These are phyloP conservation scores for Quercus wislizeni DNA, from an alignment of 306 rosid genomes.

Conservation along the genomic window DNA sequence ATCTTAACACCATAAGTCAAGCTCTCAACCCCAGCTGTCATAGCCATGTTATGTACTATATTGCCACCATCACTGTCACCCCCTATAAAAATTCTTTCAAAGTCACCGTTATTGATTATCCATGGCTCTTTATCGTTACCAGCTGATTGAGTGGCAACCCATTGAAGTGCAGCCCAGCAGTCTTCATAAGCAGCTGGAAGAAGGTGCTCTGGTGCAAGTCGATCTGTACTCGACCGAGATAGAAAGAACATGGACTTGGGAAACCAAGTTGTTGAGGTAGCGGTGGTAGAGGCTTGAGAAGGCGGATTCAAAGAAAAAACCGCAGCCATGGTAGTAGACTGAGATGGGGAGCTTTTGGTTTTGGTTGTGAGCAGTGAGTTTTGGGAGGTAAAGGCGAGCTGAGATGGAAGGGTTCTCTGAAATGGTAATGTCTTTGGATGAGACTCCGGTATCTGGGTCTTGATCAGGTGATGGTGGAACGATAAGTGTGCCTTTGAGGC, in stretches of 20 bases:
- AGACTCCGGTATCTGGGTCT: slow-evolving; percentile 33
- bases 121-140: neutral
- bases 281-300: slow-evolving; percentile 25
- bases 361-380: neutral
- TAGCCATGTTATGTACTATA: slow-evolving; percentile 26
- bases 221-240: slow-evolving; percentile 20
- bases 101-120: slow-evolving; percentile 40
- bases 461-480: slow-evolving; percentile 16
- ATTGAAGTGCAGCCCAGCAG: slow-evolving; percentile 33
- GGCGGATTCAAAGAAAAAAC: slow-evolving; percentile 36
- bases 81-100: slow-evolving; percentile 28
- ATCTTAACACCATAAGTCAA: slow-evolving; percentile 30
- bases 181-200: slow-evolving; percentile 40
- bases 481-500: neutral
- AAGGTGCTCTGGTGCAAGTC: slow-evolving; percentile 33
- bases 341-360: slow-evolving; percentile 33
- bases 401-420: slow-evolving; percentile 16
- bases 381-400: slow-evolving; percentile 1
- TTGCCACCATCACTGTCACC: slow-evolving; percentile 48
- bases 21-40: slow-evolving; percentile 26
- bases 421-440: slow-evolving; percentile 34
- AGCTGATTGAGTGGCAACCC: slow-evolving; percentile 31
- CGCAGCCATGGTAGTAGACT: slow-evolving; percentile 37
- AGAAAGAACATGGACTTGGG: slow-evolving; percentile 8
- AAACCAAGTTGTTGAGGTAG: neutral